These are phyloP conservation scores for Globisporangium spinosum DNA, from an alignment of 352 stramenopile genomes.

Conservation along the genomic window DNA sequence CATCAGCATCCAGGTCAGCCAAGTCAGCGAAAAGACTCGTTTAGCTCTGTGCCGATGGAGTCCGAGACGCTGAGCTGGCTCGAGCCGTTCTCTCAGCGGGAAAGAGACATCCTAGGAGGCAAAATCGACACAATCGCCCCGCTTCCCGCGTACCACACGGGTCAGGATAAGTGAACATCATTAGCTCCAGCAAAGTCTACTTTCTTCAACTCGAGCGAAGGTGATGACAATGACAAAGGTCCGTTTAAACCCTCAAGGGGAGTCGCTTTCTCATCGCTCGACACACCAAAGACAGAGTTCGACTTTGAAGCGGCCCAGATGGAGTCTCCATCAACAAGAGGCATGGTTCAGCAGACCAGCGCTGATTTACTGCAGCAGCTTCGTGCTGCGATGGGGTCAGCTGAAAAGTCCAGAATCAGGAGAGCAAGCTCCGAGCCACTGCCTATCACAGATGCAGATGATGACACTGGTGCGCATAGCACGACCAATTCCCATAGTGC, in stretches of 20 bases:
- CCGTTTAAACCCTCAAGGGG: neutral
- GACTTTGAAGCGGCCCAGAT: neutral
- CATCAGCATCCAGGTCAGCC: neutral
- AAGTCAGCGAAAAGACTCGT: conserved; percentile 16
- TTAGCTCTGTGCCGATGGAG: conserved; percentile 13
- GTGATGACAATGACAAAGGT: neutral
- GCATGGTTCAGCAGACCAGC: conserved; percentile 11
- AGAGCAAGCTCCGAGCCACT: conserved; percentile 15
- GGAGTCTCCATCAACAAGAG: neutral
- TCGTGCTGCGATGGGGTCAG: conserved; percentile 6
- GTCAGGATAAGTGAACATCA: neutral
- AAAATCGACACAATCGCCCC: conserved; percentile 24
- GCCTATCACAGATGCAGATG: conserved; percentile 14
- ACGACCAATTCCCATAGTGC: neutral
- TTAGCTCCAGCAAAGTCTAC: neutral
- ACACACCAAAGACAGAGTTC: neutral
- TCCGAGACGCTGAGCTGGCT: conserved; percentile 65
- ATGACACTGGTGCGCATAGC: neutral
- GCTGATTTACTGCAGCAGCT: conserved; percentile 13
- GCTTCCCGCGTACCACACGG: neutral
- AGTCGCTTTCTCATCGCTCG: too few species aligned
- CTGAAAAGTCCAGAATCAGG: conserved; percentile 4
- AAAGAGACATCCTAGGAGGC: conserved; percentile 55
- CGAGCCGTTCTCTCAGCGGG: conserved; percentile 56
- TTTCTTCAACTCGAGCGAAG: neutral